A percentile compares a stretch with the other conserved stretches of the same genome.
These are phyloP conservation scores for Stephania cephalantha DNA, from an alignment of 164 flowering plant species.

Conservation along the genomic window DNA sequence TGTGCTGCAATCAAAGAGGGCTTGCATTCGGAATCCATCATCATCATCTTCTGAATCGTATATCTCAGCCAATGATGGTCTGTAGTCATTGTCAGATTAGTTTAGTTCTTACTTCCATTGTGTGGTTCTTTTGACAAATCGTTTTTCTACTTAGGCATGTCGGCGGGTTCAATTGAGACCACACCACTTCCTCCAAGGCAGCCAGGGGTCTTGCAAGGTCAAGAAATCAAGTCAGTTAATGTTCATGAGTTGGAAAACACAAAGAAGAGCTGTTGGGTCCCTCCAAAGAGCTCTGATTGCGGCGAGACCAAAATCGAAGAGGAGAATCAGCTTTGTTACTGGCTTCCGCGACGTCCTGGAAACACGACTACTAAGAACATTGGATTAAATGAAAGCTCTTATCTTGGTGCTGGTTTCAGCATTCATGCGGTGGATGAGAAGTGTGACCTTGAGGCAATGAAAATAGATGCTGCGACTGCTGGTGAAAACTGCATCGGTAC, in stretches of 20 bases:
- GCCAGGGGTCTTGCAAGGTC: slow-evolving; percentile 53
- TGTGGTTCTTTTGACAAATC: slow-evolving; percentile 1
- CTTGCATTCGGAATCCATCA: slow-evolving; percentile 4
- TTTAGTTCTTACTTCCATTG: background rate
- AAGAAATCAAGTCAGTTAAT: slow-evolving; percentile 26
- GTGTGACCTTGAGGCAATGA: slow-evolving; percentile 9
- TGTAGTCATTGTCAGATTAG: slow-evolving; percentile 11
- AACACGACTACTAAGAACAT: slow-evolving; percentile 1
- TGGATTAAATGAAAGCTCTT: slow-evolving; percentile 10
- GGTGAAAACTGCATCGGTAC: slow-evolving; percentile 14
- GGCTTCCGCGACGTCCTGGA: slow-evolving; percentile 10
- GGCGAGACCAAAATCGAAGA: slow-evolving; percentile 10
- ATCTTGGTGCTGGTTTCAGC: slow-evolving; percentile 8
- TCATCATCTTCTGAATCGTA: slow-evolving; percentile 21
- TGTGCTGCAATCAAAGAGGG: slow-evolving; percentile 25
- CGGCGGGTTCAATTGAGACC: slow-evolving; percentile 14
- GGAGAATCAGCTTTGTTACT: slow-evolving; percentile 14
- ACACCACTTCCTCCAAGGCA: slow-evolving; percentile 15
- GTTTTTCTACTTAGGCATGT: slow-evolving; percentile 12
- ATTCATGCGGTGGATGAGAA: slow-evolving; percentile 14
- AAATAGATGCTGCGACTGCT: slow-evolving; percentile 14
- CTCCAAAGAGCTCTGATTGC: slow-evolving; percentile 13
- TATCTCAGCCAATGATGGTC: slow-evolving; percentile 23
- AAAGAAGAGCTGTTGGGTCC: slow-evolving; percentile 7
- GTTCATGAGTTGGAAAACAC: slow-evolving; percentile 11